phyloP scores from a whole-genome alignment of 2,329 filamentous ascomycete species.

The Cladophialophora chaetospira region DNA sequence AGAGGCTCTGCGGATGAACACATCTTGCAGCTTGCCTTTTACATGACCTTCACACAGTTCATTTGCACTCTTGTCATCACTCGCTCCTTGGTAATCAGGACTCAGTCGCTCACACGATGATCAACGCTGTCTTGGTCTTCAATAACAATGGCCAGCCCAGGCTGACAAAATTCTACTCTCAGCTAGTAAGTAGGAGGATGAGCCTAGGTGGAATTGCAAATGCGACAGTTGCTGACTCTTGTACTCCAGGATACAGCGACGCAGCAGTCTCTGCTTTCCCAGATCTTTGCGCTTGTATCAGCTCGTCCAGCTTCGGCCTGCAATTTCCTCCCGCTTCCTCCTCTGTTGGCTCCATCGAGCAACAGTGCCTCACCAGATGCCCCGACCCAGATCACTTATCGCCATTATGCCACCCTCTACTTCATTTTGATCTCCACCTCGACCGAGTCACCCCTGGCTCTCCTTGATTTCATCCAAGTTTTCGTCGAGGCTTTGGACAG shows the following conservation, averaged over 20 bases:
- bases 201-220: neutral
- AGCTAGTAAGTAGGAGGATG: conserved; percentile 72
- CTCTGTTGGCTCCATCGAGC: conserved; percentile 59
- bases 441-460: conserved; percentile 89
- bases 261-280: conserved; percentile 92
- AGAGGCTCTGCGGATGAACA: too few species aligned
- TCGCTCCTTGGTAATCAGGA: too few species aligned
- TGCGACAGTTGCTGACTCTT: conserved; percentile 6
- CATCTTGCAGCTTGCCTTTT: too few species aligned
- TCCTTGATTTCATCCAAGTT: conserved; percentile 96
- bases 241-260: conserved; percentile 82
- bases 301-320: conserved; percentile 89
- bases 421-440: conserved; percentile 98
- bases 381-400: conserved; percentile 94
- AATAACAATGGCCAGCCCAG: conserved; percentile 97
- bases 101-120: conserved; percentile 68
- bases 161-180: conserved; percentile 97
- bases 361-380: conserved; percentile 63
- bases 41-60: too few species aligned
- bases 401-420: conserved; percentile 96
- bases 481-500: conserved; percentile 95
- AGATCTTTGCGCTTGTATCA: conserved; percentile 95
- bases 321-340: conserved; percentile 88
- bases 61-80: too few species aligned
- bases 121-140: conserved; percentile 98